Evolutionary conservation across 176 grass and related monocot genomes (phyloP).

Genomic region (Oryza nivara): DNA sequence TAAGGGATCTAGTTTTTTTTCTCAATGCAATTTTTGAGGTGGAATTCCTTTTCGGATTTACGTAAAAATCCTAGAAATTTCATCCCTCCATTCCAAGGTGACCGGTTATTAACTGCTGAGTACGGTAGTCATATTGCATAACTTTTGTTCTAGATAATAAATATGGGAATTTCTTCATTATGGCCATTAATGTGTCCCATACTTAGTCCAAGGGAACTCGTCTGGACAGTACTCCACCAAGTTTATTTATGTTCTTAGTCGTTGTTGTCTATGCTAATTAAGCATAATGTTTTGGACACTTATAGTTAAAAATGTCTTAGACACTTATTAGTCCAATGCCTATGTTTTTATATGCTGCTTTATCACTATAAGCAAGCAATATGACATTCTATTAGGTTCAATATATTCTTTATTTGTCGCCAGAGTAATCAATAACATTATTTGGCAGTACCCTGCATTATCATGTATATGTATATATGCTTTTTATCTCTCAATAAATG

Average conservation of each 20-base stretch:
- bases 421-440: no score
- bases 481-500: neutral
- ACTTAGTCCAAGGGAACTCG: neutral
- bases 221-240: neutral
- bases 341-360: no score
- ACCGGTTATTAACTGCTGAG: neutral
- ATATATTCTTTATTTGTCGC: no score
- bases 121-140: slow-evolving; percentile 13
- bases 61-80: neutral
- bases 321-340: no score
- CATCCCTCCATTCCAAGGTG: neutral
- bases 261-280: neutral
- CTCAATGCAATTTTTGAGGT: neutral
- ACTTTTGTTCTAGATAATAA: neutral
- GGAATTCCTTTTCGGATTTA: neutral
- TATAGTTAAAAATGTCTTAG: no score
- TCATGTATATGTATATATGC: neutral
- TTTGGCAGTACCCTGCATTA: neutral
- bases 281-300: no score
- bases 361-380: no score
- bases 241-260: neutral
- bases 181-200: neutral
- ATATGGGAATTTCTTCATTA: neutral
- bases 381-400: no score
- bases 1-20: neutral